A percentile compares a stretch with the other conserved stretches of the same genome.
Evolutionary conservation across 805 yeast species (phyloP).

Genomic region (Metschnikowia similis): DNA sequence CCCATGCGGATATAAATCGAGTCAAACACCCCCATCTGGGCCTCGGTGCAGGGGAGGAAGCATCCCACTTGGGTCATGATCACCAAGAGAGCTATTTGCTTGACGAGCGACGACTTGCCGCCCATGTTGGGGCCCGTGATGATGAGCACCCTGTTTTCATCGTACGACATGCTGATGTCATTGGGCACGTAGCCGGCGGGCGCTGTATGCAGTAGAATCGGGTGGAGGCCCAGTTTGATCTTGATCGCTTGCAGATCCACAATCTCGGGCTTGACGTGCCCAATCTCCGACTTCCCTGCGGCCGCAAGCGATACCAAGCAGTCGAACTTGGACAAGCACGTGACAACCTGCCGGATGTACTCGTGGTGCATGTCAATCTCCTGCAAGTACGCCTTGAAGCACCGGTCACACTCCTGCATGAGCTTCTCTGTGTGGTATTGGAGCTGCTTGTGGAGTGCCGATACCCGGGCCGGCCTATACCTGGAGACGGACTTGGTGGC

Average conservation of each 20-base stretch:
- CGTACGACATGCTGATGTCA: conserved; percentile 46
- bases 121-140: conserved; percentile 91
- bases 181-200: conserved; percentile 57
- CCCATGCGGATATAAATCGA: conserved; percentile 81
- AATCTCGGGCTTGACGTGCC: conserved; percentile 23
- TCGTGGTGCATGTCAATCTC: conserved; percentile 29
- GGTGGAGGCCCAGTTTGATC: conserved; percentile 59
- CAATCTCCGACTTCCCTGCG: not conserved
- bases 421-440: conserved; percentile 60
- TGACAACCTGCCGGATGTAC: conserved; percentile 20
- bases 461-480: conserved; percentile 61
- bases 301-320: conserved; percentile 16
- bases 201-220: conserved; percentile 53
- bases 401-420: conserved; percentile 41
- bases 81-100: conserved; percentile 65
- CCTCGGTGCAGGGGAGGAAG: conserved; percentile 63
- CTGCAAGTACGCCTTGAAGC: conserved; percentile 40
- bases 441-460: conserved; percentile 47
- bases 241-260: conserved; percentile 41
- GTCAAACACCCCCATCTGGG: conserved; percentile 66
- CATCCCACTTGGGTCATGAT: conserved; percentile 78
- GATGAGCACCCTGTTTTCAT: conserved; percentile 50
- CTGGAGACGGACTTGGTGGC: conserved; percentile 67
- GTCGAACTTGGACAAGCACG: conserved; percentile 14
- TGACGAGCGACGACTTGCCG: conserved; percentile 74